phyloP scores from a whole-genome alignment of 805 yeast genomes.

The Pichia cabralensis region DNA sequence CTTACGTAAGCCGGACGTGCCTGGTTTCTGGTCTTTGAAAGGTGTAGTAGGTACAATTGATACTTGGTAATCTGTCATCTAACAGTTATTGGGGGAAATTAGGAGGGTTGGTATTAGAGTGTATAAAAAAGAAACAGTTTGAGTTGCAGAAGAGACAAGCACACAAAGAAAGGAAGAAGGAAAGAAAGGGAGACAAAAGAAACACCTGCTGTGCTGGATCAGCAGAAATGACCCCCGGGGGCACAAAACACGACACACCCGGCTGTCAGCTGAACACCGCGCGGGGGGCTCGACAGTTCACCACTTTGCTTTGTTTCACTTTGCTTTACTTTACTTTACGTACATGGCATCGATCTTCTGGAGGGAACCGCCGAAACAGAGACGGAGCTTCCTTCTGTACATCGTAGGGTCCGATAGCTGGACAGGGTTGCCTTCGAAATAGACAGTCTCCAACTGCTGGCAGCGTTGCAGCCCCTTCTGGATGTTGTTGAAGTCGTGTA shows the following conservation, averaged over 20 bases:
- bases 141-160: neutral
- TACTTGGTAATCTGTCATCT: slow-evolving; percentile 7
- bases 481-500: slow-evolving; percentile 61
- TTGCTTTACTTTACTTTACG: slow-evolving; percentile 1
- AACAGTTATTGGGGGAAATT: neutral
- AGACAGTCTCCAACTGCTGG: slow-evolving; percentile 71
- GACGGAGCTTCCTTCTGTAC: slow-evolving; percentile 72
- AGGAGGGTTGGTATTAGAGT: neutral
- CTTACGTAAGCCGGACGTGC: slow-evolving; percentile 94
- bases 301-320: too few species aligned
- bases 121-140: too few species aligned
- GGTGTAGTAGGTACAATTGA: slow-evolving; percentile 52
- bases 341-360: slow-evolving; percentile 89
- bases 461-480: slow-evolving; percentile 53
- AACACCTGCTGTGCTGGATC: too few species aligned
- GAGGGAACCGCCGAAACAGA: slow-evolving; percentile 62
- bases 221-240: too few species aligned
- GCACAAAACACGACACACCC: too few species aligned
- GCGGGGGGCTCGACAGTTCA: too few species aligned
- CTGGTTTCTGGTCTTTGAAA: slow-evolving; percentile 90
- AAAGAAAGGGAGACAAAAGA: too few species aligned
- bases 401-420: slow-evolving; percentile 66
- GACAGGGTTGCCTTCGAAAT: slow-evolving; percentile 88
- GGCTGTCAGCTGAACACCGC: too few species aligned
- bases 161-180: neutral